These are phyloP conservation scores for Colletotrichum cereale DNA, from an alignment of 2,329 filamentous ascomycete species.

Conservation along the genomic window DNA sequence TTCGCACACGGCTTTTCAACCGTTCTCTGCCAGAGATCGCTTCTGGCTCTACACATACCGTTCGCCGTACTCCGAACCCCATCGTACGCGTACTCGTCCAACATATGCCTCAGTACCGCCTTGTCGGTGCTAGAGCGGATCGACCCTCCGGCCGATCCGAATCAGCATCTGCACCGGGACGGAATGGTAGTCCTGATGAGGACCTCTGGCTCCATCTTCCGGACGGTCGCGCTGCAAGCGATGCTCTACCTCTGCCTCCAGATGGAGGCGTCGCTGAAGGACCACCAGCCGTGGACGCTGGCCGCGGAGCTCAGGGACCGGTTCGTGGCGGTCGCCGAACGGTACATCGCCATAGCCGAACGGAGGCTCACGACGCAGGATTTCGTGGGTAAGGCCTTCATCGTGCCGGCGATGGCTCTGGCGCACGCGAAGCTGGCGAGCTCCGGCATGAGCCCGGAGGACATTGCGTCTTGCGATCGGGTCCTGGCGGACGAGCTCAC, in stretches of 20 bases:
- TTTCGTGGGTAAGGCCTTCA: conserved; percentile 5
- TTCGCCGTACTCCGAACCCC: background rate
- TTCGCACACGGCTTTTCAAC: background rate
- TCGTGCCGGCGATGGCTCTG: background rate
- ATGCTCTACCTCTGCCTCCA: conserved; percentile 2
- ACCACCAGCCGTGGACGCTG: background rate
- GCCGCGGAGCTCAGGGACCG: conserved; percentile 8
- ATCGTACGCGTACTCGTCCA: background rate
- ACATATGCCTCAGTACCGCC: background rate
- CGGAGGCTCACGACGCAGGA: background rate
- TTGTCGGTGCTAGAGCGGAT: background rate
- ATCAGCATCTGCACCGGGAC: background rate
- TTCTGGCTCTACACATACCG: background rate
- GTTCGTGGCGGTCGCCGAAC: background rate
- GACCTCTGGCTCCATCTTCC: background rate
- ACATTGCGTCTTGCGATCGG: background rate
- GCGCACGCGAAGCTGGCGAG: conserved; percentile 3
- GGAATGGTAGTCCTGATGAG: conserved; percentile 3
- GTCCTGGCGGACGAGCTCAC: background rate
- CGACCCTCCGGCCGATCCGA: background rate
- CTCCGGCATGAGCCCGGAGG: background rate
- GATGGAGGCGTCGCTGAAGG: background rate
- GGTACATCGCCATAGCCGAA: background rate
- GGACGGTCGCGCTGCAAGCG: background rate
- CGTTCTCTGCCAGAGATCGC: background rate